Base-by-base conservation (phyloP, 75 land plant genomes). In the Pinus tabuliformis region DNA sequence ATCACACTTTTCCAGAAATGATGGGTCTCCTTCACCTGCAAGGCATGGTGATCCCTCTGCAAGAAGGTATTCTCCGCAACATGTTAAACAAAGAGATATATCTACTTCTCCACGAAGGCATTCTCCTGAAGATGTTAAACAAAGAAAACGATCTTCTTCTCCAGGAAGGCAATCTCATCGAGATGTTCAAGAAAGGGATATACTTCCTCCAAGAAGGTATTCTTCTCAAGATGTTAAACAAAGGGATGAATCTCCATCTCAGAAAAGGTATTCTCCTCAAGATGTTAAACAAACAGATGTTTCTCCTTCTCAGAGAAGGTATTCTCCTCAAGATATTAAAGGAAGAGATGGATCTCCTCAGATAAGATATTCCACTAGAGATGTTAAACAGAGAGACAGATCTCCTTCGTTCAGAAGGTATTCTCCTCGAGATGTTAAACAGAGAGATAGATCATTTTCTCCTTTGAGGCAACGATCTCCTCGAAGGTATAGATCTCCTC, bases 1-100 rank as follows among this genome's bases (percentile, higher is more conserved):
- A 49, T 9, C 54, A 49, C 54, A 49, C 12, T 49, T 49, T 49
- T 49, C 54, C 12, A 49, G 54, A 49, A 49, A 70, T 22, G 33
- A 26, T 39, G 21, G 37, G 16, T 58, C 66, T 52, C 62, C 33
- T 16, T 33, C 80, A 13, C 79, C 75, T 20, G 61, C 14, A 56
- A 78, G 79, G 72, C 59, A 37, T 16, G 49, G 9, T 20, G 37
- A 62, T 36, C 49, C 49, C 30, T 71, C 75, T 70, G 30, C 79
- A 28, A 59, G 52, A 77, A 49, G 73, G 24, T 42, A 21, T 37
- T 28, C 75, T n/a, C 63, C 75, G 60, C 22, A 28, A 73, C 33
- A 37, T 78, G 63, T 37, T 24, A 21, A 45, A 42, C 18, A 14
- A n/a, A 70, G 76, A 5, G 18, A 21, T n/a, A 76, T 65, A 28